Conservation (phyloP, 495 filamentous ascomycete genomes). For the Aspergillus leporis region DNA sequence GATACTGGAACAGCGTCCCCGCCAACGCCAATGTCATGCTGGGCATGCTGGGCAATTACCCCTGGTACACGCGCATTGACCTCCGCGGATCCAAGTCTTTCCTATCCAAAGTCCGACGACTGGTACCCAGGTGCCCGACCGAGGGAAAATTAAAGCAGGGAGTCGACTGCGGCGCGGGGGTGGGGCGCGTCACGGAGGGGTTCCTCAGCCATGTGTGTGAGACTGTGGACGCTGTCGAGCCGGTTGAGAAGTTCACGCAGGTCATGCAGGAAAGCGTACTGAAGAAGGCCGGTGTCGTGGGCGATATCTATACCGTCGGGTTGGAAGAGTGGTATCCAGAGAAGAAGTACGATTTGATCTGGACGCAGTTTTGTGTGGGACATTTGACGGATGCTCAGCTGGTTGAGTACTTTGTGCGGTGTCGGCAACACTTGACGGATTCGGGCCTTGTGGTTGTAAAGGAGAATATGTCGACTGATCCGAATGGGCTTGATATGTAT, state of each 20-base stretch:
- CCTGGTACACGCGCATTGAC: conserved; percentile 72
- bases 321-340: conserved; percentile 72
- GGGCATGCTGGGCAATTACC: conserved; percentile 83
- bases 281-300: conserved; percentile 44
- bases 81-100: conserved; percentile 76
- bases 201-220: conserved; percentile 54
- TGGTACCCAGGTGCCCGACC: conserved; percentile 21
- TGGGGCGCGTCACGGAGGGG: conserved; percentile 61
- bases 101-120: conserved; percentile 68
- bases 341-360: conserved; percentile 58
- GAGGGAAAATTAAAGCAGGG: conserved; percentile 37
- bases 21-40: conserved; percentile 78
- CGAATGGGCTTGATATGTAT: conserved; percentile 61
- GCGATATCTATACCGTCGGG: conserved; percentile 68
- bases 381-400: conserved; percentile 82
- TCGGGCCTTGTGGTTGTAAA: conserved; percentile 72
- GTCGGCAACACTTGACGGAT: conserved; percentile 52
- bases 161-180: conserved; percentile 64
- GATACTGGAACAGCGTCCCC: conserved; percentile 75
- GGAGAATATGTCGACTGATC: conserved; percentile 74
- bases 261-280: conserved; percentile 32
- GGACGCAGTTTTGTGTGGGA: conserved; percentile 91
- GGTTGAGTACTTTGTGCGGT: conserved; percentile 63
- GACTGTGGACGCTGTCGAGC: conserved; percentile 61
- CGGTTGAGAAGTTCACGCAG: conserved; percentile 51